A percentile compares a stretch with the other conserved stretches of the same genome.
These are phyloP conservation scores for Citrus sinensis DNA, from an alignment of 345 rosid species.

Conservation along the genomic window DNA sequence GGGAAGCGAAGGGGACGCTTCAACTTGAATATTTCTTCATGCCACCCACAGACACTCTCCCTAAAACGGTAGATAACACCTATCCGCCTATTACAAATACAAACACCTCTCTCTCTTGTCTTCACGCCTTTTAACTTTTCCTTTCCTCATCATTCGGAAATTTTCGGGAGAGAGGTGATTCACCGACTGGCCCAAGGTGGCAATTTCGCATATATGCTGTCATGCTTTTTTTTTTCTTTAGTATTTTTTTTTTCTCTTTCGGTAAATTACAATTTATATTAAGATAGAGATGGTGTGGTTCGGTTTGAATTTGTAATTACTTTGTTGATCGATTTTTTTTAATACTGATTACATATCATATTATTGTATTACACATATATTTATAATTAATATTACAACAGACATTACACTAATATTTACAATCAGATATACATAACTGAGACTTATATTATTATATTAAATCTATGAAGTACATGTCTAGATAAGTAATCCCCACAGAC, in stretches of 20 bases:
- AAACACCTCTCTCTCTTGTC: too few relatives aligned
- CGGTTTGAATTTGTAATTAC: too few relatives aligned
- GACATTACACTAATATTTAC: fast-evolving
- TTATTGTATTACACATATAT: fast-evolving
- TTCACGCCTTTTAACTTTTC: too few relatives aligned
- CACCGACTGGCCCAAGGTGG: background rate
- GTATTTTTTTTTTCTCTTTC: too few relatives aligned
- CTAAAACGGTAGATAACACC: too few relatives aligned
- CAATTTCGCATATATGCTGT: too few relatives aligned
- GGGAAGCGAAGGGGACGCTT: background rate
- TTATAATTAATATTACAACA: fast-evolving
- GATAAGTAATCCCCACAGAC: fast-evolving
- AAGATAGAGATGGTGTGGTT: background rate
- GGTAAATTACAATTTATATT: too few relatives aligned
- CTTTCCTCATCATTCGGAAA: background rate
- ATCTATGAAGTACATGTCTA: fast-evolving
- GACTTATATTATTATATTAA: too few relatives aligned
- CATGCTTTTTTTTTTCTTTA: too few relatives aligned
- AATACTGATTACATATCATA: fast-evolving
- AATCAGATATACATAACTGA: too few relatives aligned
- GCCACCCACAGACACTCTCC: background rate
- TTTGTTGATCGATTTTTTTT: too few relatives aligned
- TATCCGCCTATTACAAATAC: too few relatives aligned
- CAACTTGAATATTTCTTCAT: background rate
- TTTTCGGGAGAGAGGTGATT: background rate